phyloP scores from a whole-genome alignment of 805 yeast genomes.

The Naumovozyma dairenensis region DNA sequence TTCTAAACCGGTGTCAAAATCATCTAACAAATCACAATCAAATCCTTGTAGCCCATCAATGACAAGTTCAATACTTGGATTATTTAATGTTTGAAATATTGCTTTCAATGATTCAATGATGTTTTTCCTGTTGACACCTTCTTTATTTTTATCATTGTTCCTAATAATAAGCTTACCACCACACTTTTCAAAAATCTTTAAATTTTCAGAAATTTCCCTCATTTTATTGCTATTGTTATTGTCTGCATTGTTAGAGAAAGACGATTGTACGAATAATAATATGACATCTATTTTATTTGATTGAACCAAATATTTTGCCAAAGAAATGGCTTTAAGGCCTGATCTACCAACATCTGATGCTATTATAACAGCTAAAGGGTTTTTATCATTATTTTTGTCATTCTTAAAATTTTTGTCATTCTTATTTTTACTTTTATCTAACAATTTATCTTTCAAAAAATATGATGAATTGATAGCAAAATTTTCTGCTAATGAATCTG shows the following conservation, averaged over 20 bases:
- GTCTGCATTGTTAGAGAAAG: neutral
- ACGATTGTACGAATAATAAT: constrained; percentile 31
- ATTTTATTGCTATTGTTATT: constrained; percentile 4
- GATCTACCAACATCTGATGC: constrained; percentile 61
- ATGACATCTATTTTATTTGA: constrained; percentile 62
- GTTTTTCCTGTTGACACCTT: neutral
- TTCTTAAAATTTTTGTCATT: too few relatives aligned
- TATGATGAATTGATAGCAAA: constrained; percentile 59
- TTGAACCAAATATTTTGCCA: constrained; percentile 59
- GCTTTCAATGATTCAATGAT: constrained; percentile 20
- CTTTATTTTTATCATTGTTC: constrained; percentile 12
- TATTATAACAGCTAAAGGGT: constrained; percentile 64
- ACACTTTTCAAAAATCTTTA: constrained; percentile 43
- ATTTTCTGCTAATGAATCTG: constrained; percentile 45
- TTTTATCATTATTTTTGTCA: constrained; percentile 61
- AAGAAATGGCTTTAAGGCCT: constrained; percentile 65
- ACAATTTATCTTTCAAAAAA: constrained; percentile 50
- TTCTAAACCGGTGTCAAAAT: constrained; percentile 15
- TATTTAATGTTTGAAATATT: constrained; percentile 40
- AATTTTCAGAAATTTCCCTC: constrained; percentile 35
- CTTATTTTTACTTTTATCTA: constrained; percentile 62
- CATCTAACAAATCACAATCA: constrained; percentile 44
- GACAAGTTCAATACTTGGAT: constrained; percentile 63
- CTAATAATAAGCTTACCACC: constrained; percentile 73
- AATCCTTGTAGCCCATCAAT: constrained; percentile 82